These are phyloP conservation scores for Phlebopus sp. DNA, from an alignment of 1,284 basidiomycete genomes.

Conservation along the genomic window DNA sequence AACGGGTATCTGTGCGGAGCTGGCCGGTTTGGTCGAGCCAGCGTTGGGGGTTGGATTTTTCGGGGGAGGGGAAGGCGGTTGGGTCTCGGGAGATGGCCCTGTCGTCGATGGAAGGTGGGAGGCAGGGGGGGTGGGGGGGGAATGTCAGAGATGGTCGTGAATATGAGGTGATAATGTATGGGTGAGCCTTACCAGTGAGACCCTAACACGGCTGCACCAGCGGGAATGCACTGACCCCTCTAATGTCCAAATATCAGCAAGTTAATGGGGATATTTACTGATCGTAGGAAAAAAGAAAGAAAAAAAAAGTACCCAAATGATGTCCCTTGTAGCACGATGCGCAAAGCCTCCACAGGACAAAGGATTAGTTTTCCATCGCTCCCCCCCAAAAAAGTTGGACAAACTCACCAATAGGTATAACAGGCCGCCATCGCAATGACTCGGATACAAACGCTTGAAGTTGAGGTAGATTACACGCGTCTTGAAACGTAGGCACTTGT, in stretches of 20 bases:
- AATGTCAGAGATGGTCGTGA: too few relatives aligned
- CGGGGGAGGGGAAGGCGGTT: constrained; percentile 53
- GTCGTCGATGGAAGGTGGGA: too few relatives aligned
- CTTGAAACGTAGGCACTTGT: constrained; percentile 45
- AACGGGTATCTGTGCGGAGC: constrained; percentile 49
- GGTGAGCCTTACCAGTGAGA: constrained; percentile 49
- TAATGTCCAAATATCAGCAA: constrained; percentile 18
- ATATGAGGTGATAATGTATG: neutral
- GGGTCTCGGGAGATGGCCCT: constrained; percentile 58
- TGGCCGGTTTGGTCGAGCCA: constrained; percentile 52
- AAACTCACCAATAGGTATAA: constrained; percentile 44
- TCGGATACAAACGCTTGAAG: constrained; percentile 63
- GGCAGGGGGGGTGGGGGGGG: too few relatives aligned
- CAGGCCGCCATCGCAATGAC: constrained; percentile 62
- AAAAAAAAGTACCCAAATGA: constrained; percentile 49
- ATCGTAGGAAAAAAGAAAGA: too few relatives aligned
- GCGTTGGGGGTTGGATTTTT: constrained; percentile 53
- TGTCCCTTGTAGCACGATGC: constrained; percentile 58
- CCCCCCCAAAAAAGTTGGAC: too few relatives aligned
- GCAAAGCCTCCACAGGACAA: constrained; percentile 39
- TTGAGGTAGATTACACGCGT: constrained; percentile 49
- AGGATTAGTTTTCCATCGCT: too few relatives aligned
- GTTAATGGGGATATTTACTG: neutral
- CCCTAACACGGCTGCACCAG: constrained; percentile 53
- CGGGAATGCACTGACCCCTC: constrained; percentile 56